Conservation (phyloP, 805 yeast species). For the Myxozyma lipomycoides region DNA sequence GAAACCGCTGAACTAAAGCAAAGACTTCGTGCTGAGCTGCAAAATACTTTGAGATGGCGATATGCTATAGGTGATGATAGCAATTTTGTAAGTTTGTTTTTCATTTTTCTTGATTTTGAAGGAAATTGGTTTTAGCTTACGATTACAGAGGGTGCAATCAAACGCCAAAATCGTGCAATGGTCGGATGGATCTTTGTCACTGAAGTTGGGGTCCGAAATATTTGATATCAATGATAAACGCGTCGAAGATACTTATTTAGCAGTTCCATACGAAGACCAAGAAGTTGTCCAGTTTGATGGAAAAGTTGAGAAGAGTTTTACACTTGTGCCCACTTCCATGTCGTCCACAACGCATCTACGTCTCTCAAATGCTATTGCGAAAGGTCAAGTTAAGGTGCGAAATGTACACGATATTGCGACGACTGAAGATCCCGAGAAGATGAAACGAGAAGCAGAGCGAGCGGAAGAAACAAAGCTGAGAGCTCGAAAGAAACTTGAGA, state of each 20-base stretch:
- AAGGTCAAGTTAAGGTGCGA: slow-evolving; percentile 37
- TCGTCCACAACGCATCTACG: slow-evolving; percentile 75
- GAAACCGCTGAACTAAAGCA: slow-evolving; percentile 18
- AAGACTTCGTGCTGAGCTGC: slow-evolving; percentile 52
- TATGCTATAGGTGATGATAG: slow-evolving; percentile 72
- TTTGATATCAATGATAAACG: slow-evolving; percentile 71
- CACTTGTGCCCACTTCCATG: slow-evolving; percentile 88
- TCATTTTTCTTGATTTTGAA: too few relatives aligned
- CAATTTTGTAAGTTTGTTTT: slow-evolving; percentile 38
- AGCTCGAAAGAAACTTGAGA: slow-evolving; percentile 43
- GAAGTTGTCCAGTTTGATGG: slow-evolving; percentile 68
- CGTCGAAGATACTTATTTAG: slow-evolving; percentile 65
- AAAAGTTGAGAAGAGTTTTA: slow-evolving; percentile 59
- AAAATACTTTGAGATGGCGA: slow-evolving; percentile 92
- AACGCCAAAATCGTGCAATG: slow-evolving; percentile 88
- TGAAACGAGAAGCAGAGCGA: slow-evolving; percentile 43
- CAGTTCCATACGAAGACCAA: slow-evolving; percentile 64
- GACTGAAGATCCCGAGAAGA: slow-evolving; percentile 44
- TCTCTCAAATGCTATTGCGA: slow-evolving; percentile 51
- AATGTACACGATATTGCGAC: slow-evolving; percentile 37
- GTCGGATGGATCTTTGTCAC: slow-evolving; percentile 86
- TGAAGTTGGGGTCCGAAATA: slow-evolving; percentile 81
- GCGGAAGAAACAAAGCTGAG: slow-evolving; percentile 39
- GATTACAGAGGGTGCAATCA: slow-evolving; percentile 52
- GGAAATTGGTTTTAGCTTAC: neutral